Evolutionary conservation across 2,329 filamentous ascomycete species (phyloP), one percentile per base, ranked within the genome.

Genomic region (Thyridium curvatum): DNA sequence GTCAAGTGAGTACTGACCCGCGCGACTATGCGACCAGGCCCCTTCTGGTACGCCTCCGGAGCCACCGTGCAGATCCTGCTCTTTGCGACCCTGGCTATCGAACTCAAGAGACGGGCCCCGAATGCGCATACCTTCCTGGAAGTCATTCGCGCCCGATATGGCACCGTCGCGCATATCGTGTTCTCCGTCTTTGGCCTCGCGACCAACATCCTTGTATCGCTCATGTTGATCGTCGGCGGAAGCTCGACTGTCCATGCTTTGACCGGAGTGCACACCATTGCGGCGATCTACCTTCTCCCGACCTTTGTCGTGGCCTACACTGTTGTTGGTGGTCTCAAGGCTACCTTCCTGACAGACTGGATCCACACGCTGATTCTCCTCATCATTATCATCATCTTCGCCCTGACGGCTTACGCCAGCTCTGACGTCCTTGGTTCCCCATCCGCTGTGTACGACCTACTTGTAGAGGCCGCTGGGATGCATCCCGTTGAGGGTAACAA

Each of bases 61-160:
- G 87, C 86, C 10, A 89, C 84, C 0, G 86, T 93, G 6, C 87
- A 94, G 56, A 90, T 96, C 50, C 72, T 95, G 18, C 71, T 96
- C 2, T 95, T 96, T 52, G 88, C 90, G 2, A 94, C 88, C 0
- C 73, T 95, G 18, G 89, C 89, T 21, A 95, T 95, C 50, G 87
- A 94, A 59, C 64, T 95, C 38, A 96, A 95, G 68, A 73, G 86
- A 48, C 79, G 86, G 40, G 86, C 88, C 0, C 89, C 89, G 0
- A 94, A 94, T 54, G 89, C 88, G 1, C 89, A 95, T 50, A 82
- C 78, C 0, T 90, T 88, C 59, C 76, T 94, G 9, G 88, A 94
- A 65, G 84, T 86, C 35, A 86, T 94, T 52, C 77, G 77, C 41
- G 87, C 86, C 16, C 77, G 88, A 45, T 94, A 94, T 61, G 88